Evolutionary conservation across 1,284 basidiomycete species (phyloP), one percentile per base, ranked within the genome.

Genomic region (Ganoderma sinense): DNA sequence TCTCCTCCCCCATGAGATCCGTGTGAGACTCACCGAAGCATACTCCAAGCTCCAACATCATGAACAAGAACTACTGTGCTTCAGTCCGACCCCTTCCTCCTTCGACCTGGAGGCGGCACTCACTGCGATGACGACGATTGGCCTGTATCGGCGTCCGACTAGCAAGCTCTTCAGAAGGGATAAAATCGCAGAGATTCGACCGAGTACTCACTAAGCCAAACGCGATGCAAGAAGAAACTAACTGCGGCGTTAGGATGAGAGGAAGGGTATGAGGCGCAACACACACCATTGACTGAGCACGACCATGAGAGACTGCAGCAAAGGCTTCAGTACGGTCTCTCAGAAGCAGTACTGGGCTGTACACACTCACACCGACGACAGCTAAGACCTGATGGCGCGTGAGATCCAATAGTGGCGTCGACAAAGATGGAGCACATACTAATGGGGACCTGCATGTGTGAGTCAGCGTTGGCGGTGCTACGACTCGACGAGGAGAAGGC

Each of bases 141-240:
- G 56, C 26, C 65, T 33, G 14, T 53, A 66, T 2, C 26, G 18
- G 18, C 36, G 58, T n/a, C 65, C 65, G 23, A 66, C 65, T 66
- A 11, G 26, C 29, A 33, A 4, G 48, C 1, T 31, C 18, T 66
- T 8, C 14, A 41, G 48, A n/a, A 31, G 36, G 23, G 16, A 18
- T 18, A 43, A 23, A n/a, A 1, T 8, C 16, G 39, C 31, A 29
- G 6, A 26, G 0, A 10, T 23, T 13, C 23, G n/a, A 11, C 13
- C 4, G 43, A 6, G 8, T 16, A 66, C 65, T 33, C 18, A 66
- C 65, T 23, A 11, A 66, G 40, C 65, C 56, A 66, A 2, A 66
- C 65, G 41, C 65, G 58, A 31, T 61, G 45, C 29, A 61, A 31
- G 43, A 66, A 66, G 65, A 66, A 66, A 23, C 65, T 66, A 20